These are phyloP conservation scores for Aspergillus hiratsukae DNA, from an alignment of 2,329 filamentous ascomycete genomes.

Conservation along the genomic window DNA sequence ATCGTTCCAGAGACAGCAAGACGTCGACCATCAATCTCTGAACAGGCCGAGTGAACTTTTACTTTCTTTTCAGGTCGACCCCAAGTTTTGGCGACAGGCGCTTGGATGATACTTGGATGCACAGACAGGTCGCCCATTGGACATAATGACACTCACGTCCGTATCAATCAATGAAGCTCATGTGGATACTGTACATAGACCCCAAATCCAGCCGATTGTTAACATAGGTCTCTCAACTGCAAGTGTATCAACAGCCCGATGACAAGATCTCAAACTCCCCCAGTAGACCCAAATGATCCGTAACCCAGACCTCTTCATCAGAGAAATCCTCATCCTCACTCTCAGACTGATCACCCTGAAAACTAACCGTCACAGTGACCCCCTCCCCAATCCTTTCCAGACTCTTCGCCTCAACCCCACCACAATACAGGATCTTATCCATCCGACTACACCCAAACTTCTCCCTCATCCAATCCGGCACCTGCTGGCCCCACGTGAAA, in stretches of 20 bases:
- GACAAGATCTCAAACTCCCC: conserved; percentile 19
- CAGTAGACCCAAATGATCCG: conserved; percentile 48
- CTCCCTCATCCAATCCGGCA: conserved; percentile 35
- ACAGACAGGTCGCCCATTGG: neutral
- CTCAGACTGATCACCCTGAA: conserved; percentile 20
- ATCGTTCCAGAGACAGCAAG: conserved; percentile 10
- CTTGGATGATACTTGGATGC: neutral
- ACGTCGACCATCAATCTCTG: conserved; percentile 11
- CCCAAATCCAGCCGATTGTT: neutral
- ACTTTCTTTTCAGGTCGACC: neutral
- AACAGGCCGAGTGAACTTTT: conserved; percentile 12
- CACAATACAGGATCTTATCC: conserved; percentile 52
- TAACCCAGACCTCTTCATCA: conserved; percentile 45
- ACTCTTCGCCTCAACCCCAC: conserved; percentile 21
- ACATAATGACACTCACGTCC: neutral
- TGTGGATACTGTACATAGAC: neutral
- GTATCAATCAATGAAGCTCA: neutral
- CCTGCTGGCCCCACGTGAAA: conserved; percentile 58
- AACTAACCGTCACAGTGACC: conserved; percentile 37
- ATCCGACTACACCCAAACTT: conserved; percentile 50
- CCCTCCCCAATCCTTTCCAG: conserved; percentile 49
- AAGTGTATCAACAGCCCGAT: neutral
- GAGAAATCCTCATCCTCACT: conserved; percentile 23
- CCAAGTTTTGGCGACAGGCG: neutral
- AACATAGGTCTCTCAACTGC: neutral